Evolutionary conservation across 2,329 filamentous ascomycete species (phyloP).

Genomic region (Apiospora hydei): DNA sequence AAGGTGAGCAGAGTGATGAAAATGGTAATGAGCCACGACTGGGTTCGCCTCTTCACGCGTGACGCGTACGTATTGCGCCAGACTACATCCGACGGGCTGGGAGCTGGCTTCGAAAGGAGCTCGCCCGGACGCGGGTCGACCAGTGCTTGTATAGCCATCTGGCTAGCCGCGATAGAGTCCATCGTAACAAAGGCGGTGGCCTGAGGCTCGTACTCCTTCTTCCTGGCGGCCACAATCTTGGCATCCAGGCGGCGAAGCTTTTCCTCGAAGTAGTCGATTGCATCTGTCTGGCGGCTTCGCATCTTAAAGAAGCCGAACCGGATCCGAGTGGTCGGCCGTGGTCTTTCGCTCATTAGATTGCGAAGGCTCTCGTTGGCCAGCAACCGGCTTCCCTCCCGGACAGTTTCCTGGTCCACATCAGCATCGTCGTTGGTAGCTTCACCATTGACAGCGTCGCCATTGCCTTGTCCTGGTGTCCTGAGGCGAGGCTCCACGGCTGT

Average conservation of each 20-base stretch:
- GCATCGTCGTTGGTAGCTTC: constrained; percentile 41
- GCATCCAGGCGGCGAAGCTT: constrained; percentile 81
- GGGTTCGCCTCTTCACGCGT: constrained; percentile 74
- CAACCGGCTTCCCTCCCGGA: constrained; percentile 66
- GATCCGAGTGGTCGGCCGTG: constrained; percentile 73
- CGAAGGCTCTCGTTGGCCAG: constrained; percentile 55
- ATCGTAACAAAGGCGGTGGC: constrained; percentile 96
- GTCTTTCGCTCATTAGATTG: constrained; percentile 52
- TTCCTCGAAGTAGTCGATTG: constrained; percentile 94
- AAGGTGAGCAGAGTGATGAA: constrained; percentile 85
- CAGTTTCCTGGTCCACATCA: constrained; percentile 48
- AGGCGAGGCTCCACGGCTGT: constrained; percentile 45
- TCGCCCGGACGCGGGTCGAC: constrained; percentile 89
- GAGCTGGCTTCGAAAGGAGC: constrained; percentile 84
- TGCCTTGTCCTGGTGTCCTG: constrained; percentile 29
- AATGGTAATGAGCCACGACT: constrained; percentile 83
- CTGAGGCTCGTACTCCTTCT: constrained; percentile 78
- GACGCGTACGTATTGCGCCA: constrained; percentile 93
- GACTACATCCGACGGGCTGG: constrained; percentile 89
- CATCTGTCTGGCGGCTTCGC: constrained; percentile 78
- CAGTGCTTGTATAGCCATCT: constrained; percentile 96
- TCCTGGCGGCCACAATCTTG: constrained; percentile 72
- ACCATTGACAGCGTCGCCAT: constrained; percentile 29
- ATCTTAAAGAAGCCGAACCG: constrained; percentile 81
- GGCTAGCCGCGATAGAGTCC: constrained; percentile 90